Evolutionary conservation across 2,329 filamentous ascomycete species (phyloP).

Genomic region (Apiospora marii): DNA sequence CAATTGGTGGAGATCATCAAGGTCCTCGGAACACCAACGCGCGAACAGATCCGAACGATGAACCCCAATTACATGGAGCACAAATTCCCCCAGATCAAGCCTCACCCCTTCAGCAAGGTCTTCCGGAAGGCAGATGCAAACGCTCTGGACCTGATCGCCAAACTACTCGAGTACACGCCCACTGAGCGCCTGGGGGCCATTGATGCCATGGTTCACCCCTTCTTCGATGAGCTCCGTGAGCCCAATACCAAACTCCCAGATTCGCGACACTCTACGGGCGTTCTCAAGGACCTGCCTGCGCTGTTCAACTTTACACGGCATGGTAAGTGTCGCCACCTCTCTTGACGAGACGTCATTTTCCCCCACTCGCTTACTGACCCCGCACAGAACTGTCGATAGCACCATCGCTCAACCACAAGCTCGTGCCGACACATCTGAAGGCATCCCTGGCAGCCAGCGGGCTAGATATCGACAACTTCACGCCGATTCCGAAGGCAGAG

Average conservation of each 20-base stretch:
- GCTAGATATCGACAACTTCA: constrained; percentile 93
- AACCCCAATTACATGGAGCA: constrained; percentile 99
- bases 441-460: constrained; percentile 77
- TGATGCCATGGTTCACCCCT: constrained; percentile 97
- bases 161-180: constrained; percentile 94
- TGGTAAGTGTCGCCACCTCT: constrained; percentile 65
- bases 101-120: constrained; percentile 98
- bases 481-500: constrained; percentile 88
- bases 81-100: constrained; percentile 99
- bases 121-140: constrained; percentile 95
- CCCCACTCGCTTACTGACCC: constrained; percentile 25
- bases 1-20: constrained; percentile 99
- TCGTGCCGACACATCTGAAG: constrained; percentile 86
- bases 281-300: constrained; percentile 81
- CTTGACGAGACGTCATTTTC: neutral
- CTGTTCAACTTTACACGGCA: constrained; percentile 95
- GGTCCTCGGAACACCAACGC: constrained; percentile 92
- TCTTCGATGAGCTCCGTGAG: constrained; percentile 96
- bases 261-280: constrained; percentile 85
- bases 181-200: constrained; percentile 93
- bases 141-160: constrained; percentile 94
- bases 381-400: constrained; percentile 90
- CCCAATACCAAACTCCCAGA: constrained; percentile 91
- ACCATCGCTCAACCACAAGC: constrained; percentile 83
- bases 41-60: constrained; percentile 99